Evolutionary conservation across 768 basidiomycete genomes (phyloP), one percentile per base, ranked within the genome.

Genomic region (Xerocomus brunneocitrinus): DNA sequence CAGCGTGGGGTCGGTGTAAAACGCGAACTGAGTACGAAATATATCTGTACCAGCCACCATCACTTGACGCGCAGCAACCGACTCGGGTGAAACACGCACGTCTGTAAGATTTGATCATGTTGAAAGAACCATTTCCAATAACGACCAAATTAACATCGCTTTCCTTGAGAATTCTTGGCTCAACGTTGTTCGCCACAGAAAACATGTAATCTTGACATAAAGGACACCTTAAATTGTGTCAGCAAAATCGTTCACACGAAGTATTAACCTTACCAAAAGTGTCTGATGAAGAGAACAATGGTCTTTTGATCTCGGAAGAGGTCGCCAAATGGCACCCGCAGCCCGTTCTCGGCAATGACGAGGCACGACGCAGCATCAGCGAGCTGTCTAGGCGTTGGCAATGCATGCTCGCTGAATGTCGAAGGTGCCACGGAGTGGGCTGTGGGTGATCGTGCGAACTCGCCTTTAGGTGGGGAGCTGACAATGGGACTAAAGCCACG

Each of bases 151-250:
- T 79, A 30, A 86, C 76, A 27, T 75, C 73, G 24, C 77, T 74
- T 56, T 70, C 67, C 53, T 74, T 69, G 24, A 88, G 73, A 6
- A 74, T 68, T 67, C 74, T 73, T 52, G 72, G 65, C 58, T 79
- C 56, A 58, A 83, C 67, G 43, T 78, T 74, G 48, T 65, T 73
- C 70, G 73, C 71, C 58, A 90, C 76, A 32, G 83, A 85, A 39
- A 80, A 75, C 77, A 94, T 83, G 67, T 95, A 97, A 67, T 95
- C 92, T 63, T 92, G 90, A 67, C 89, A 91, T 12, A 84, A 70
- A 0, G 89, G 85, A 64, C 91, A 94, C 79, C 82, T 80, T 39
- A 4, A 42, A 5, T 0, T n/a, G 24, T 49, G 48, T 57, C 45
- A 59, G 42, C 12, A 44, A 19, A 16, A 13, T 47, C 14, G 10